phyloP scores from a whole-genome alignment of 257 asterid species.

The Solanum arcanum region DNA sequence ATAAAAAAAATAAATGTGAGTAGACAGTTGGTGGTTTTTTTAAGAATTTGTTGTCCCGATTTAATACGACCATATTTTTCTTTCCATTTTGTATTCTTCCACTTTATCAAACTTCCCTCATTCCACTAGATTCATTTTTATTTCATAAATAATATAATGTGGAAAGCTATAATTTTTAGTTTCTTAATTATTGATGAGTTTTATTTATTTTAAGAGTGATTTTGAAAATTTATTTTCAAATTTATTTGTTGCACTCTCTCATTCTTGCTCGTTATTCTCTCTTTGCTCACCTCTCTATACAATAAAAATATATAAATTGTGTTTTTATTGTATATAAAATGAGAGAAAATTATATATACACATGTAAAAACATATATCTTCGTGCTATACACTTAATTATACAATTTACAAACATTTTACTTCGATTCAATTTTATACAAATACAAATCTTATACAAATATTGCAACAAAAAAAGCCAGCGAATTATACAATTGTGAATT shows the following conservation, averaged over 20 bases:
- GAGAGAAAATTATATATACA: too few species aligned
- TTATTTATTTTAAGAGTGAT: background rate
- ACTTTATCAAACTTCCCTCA: background rate
- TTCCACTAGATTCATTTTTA: background rate
- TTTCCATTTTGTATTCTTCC: background rate
- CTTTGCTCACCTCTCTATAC: too few species aligned
- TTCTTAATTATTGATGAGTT: background rate
- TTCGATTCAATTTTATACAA: too few species aligned
- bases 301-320: too few species aligned
- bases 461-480: too few species aligned
- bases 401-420: too few species aligned
- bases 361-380: too few species aligned
- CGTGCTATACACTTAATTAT: too few species aligned
- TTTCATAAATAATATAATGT: background rate
- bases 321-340: too few species aligned
- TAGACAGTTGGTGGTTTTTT: background rate
- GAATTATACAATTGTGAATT: too few species aligned
- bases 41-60: background rate
- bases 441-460: too few species aligned
- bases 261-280: fast-evolving
- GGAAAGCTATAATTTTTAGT: background rate
- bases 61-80: background rate
- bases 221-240: background rate
- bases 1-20: background rate
- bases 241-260: too few species aligned